Evolutionary conservation across 2,329 filamentous ascomycete species (phyloP), one percentile per base, ranked within the genome.

Genomic region (Epicoccum sorghinum): DNA sequence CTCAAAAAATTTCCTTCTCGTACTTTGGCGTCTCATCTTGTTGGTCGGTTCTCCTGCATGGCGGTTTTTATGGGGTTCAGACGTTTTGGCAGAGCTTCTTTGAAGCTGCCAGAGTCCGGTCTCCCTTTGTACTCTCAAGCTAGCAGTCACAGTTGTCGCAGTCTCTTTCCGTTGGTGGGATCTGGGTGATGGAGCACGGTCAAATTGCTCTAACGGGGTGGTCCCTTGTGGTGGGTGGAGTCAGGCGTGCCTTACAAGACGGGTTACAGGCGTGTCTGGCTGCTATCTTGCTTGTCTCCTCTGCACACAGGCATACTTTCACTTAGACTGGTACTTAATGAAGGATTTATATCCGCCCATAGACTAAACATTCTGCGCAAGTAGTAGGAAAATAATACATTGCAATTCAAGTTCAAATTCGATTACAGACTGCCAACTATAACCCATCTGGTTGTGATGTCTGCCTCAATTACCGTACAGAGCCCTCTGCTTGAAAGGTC

Each of bases 271-370:
- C 67, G 68, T 73, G 66, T 57, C 59, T 60, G 49, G 60, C 59
- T 55, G 52, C 32, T 42, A 30, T 56, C 38, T 57, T 58, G 57
- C 57, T 55, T 64, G 59, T 68, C 62, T 61, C 58, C 56, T 67
- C 57, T 65, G 54, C 61, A 65, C 62, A 65, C 60, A 60, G 59
- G 62, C 63, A 70, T 50, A 64, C 42, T 55, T 54, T 69, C 64
- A 65, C 57, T 60, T 74, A 75, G 70, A 74, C 71, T 69, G 72
- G 71, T 69, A 73, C 62, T 73, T 75, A 74, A 75, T 74, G 69
- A 73, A 72, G 70, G 71, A 72, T 69, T 55, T 64, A 65, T 51
- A 70, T 75, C 71, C 71, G 64, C 68, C 52, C 47, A 59, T 74
- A 74, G 71, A 74, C 65, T 73, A 68, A 58, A 67, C 60, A 59